Evolutionary conservation across 2,329 filamentous ascomycete genomes (phyloP).

Genomic region (Botrytis elliptica): DNA sequence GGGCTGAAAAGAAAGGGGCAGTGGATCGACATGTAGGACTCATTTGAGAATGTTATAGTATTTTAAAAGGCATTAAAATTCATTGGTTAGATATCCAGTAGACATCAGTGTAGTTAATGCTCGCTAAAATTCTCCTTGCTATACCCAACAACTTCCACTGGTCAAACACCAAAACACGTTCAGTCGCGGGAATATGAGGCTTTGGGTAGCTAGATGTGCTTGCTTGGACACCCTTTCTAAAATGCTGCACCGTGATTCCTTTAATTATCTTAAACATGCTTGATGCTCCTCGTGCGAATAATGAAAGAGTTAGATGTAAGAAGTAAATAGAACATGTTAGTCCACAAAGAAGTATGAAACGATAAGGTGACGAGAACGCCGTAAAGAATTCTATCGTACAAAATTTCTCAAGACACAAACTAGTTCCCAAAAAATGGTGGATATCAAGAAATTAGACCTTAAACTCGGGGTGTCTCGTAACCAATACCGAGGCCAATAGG

Average conservation of each 20-base stretch:
- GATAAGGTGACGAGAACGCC: background rate
- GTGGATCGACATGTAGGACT: background rate
- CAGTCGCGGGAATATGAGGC: background rate
- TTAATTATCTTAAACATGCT: background rate
- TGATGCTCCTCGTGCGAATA: background rate
- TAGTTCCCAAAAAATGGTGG: background rate
- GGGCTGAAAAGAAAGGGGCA: background rate
- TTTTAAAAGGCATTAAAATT: background rate
- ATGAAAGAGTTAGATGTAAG: background rate
- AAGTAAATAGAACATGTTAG: background rate
- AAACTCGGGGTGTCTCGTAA: conserved; percentile 25
- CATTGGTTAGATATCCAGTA: background rate
- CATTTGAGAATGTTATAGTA: background rate
- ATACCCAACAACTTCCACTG: background rate
- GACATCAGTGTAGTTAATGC: background rate
- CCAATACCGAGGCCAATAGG: conserved; percentile 58
- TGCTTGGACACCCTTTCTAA: too few relatives aligned
- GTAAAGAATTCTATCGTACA: background rate
- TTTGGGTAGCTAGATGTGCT: background rate
- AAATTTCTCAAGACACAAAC: background rate
- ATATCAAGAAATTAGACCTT: background rate
- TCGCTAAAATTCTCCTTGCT: background rate
- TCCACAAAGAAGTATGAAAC: background rate
- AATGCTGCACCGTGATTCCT: background rate
- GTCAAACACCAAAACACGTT: background rate